These are phyloP conservation scores for Tephrocybe sp. DNA, from an alignment of 768 basidiomycete species.

Conservation along the genomic window DNA sequence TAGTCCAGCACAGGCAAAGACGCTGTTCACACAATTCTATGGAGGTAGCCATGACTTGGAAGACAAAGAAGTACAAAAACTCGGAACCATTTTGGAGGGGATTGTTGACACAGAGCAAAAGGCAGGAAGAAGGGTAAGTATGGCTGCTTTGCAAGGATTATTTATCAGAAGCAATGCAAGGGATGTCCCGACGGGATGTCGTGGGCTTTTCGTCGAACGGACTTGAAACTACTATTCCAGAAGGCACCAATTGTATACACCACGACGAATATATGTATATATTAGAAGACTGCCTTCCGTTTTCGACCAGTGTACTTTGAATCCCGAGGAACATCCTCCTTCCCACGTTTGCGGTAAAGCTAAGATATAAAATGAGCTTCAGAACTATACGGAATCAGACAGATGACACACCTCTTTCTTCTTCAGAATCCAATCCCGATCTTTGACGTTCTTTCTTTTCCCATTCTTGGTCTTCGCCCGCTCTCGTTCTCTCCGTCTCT, in stretches of 20 bases:
- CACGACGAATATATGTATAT: neutral
- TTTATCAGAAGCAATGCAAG: slow-evolving; percentile 77
- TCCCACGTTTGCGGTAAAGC: slow-evolving; percentile 83
- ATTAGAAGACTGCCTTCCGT: slow-evolving; percentile 74
- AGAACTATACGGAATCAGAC: slow-evolving; percentile 1
- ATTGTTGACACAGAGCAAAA: slow-evolving; percentile 53
- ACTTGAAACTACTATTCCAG: slow-evolving; percentile 11
- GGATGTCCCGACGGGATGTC: slow-evolving; percentile 52
- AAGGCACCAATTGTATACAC: slow-evolving; percentile 17
- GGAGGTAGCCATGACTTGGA: slow-evolving; percentile 40
- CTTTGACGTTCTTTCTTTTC: slow-evolving; percentile 71
- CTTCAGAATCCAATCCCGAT: slow-evolving; percentile 89
- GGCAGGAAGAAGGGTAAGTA: slow-evolving; percentile 68
- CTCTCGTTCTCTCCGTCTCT: slow-evolving; percentile 73
- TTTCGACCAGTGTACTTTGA: slow-evolving; percentile 93
- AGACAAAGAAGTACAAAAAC: slow-evolving; percentile 32
- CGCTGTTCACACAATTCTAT: slow-evolving; percentile 85
- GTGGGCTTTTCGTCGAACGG: slow-evolving; percentile 39
- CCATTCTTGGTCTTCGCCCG: slow-evolving; percentile 52
- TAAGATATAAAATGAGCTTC: slow-evolving; percentile 24
- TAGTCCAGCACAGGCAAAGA: slow-evolving; percentile 71
- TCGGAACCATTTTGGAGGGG: slow-evolving; percentile 53
- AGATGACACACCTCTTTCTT: slow-evolving; percentile 83
- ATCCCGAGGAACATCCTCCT: slow-evolving; percentile 79
- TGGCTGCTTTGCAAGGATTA: slow-evolving; percentile 94